Base-by-base conservation (phyloP, 345 rosid genomes). In the Hypericum perforatum region DNA sequence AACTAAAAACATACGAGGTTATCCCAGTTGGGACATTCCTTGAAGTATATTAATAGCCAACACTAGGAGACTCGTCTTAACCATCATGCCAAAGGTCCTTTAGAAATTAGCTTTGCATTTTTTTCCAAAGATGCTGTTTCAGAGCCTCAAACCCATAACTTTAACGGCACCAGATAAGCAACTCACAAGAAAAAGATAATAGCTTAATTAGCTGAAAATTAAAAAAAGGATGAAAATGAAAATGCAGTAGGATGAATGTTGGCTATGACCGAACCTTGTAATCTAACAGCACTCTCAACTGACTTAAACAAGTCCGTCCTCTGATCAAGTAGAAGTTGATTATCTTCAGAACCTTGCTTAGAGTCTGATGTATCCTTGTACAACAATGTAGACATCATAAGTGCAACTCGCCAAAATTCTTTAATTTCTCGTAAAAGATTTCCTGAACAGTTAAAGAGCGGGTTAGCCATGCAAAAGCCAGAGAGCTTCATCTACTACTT, bases 321-420 rank as follows among this genome's bases (percentile, higher is more conserved):
- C 74, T 67, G 72, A 47, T 82, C 82, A 45, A 78, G 70, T 62
- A 72, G 65, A 41, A 74, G 71, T 44, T 62, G 59, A 69, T 66
- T 44, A 43, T 62, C 67, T 38, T 55, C 11, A 54, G 63, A 53
- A 49, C 73, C 70, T 53, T 69, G 63, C 53, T 66, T 67, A 53
- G 48, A 50, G 47, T 71, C 80, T 45, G 50, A 45, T 39, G 69
- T 67, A 37, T 60, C 32, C 39, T 82, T 81, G 69, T 76, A 66
- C 42, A 77, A 43, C 72, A 91, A 54, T 46, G 82, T 68, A 45
- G 96, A 71, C 49, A 76, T 59, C 69, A 87, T 58, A 66, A 91
- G 74, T 9, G 94, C 72, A 63, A 81, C 90, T 53, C 81, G 84
- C 98, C 98, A 91, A 54, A 72, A 79, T 14, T 74, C 88, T 79